These are phyloP conservation scores for Lojkania enalia DNA, from an alignment of 2,329 filamentous ascomycete genomes.

Conservation along the genomic window DNA sequence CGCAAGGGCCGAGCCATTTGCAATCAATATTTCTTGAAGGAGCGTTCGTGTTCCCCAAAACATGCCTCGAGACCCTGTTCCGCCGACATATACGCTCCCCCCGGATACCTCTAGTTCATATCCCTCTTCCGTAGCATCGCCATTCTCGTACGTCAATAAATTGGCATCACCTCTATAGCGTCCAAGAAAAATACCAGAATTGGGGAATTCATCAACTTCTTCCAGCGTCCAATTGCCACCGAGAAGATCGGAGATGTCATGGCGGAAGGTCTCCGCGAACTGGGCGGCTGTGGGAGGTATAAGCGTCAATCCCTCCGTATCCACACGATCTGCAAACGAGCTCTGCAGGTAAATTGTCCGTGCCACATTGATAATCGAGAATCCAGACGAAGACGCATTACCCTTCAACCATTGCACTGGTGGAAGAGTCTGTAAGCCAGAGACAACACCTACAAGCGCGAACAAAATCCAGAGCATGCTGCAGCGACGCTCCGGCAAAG, in stretches of 20 bases:
- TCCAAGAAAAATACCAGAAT: conserved; percentile 51
- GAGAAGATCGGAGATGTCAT: conserved; percentile 50
- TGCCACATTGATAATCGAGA: conserved; percentile 23
- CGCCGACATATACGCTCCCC: conserved; percentile 44
- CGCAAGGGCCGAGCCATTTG: conserved; percentile 35
- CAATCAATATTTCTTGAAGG: conserved; percentile 48
- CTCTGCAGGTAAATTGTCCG: conserved; percentile 49
- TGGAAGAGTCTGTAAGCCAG: conserved; percentile 46
- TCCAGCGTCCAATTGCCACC: conserved; percentile 49
- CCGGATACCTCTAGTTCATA: conserved; percentile 50
- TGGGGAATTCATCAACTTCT: conserved; percentile 40
- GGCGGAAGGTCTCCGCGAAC: conserved; percentile 53
- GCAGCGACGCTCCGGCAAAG: not conserved
- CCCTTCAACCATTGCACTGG: conserved; percentile 35
- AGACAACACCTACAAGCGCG: conserved; percentile 20
- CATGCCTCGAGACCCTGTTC: conserved; percentile 50
- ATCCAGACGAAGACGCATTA: conserved; percentile 19
- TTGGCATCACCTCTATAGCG: conserved; percentile 29
- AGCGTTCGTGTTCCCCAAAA: conserved; percentile 55
- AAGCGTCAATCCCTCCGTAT: conserved; percentile 53
- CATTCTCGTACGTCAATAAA: conserved; percentile 53
- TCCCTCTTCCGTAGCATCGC: conserved; percentile 53
- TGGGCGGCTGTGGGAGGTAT: conserved; percentile 57
- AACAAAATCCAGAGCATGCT: conserved; percentile 20
- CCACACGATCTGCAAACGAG: conserved; percentile 45